These are phyloP conservation scores for Chaetothyriales sp. DNA, from an alignment of 2,329 filamentous ascomycete genomes.

Conservation along the genomic window DNA sequence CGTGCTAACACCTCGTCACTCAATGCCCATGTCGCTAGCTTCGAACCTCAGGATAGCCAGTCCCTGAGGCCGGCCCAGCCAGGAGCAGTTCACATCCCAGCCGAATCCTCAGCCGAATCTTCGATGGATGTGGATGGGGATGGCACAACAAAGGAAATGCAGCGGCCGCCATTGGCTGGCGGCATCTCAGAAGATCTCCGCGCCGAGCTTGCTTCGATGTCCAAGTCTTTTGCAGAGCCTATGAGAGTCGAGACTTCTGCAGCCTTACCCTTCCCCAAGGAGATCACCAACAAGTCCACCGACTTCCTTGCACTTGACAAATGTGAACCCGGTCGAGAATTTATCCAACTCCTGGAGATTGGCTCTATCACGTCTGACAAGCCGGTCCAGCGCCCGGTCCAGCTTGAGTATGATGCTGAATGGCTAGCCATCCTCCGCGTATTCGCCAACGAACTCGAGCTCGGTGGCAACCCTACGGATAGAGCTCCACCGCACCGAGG, in stretches of 20 bases:
- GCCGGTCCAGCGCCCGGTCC: slow-evolving; percentile 36
- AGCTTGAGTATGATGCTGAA: slow-evolving; percentile 73
- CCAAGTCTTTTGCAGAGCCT: slow-evolving; percentile 45
- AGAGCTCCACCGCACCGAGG: slow-evolving; percentile 48
- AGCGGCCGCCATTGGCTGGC: neutral
- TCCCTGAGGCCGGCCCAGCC: neutral
- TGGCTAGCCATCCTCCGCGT: slow-evolving; percentile 88
- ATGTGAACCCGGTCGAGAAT: slow-evolving; percentile 64
- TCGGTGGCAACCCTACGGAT: slow-evolving; percentile 50
- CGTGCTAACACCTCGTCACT: neutral
- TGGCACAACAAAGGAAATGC: slow-evolving; percentile 18
- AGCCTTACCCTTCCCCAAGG: slow-evolving; percentile 52
- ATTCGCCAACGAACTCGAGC: slow-evolving; percentile 52
- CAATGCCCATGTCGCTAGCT: too few species aligned
- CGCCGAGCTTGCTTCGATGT: slow-evolving; percentile 53
- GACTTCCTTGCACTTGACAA: slow-evolving; percentile 87
- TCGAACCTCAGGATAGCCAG: too few species aligned
- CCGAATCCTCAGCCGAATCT: neutral
- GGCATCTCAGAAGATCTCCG: slow-evolving; percentile 52
- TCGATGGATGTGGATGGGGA: neutral
- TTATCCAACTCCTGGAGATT: slow-evolving; percentile 64
- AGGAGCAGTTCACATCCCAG: neutral
- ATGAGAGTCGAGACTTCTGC: slow-evolving; percentile 28
- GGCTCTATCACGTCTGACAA: slow-evolving; percentile 30
- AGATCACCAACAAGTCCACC: slow-evolving; percentile 65